phyloP scores from a whole-genome alignment of 768 basidiomycete genomes.

The Pilatotrama ljubarskyi region DNA sequence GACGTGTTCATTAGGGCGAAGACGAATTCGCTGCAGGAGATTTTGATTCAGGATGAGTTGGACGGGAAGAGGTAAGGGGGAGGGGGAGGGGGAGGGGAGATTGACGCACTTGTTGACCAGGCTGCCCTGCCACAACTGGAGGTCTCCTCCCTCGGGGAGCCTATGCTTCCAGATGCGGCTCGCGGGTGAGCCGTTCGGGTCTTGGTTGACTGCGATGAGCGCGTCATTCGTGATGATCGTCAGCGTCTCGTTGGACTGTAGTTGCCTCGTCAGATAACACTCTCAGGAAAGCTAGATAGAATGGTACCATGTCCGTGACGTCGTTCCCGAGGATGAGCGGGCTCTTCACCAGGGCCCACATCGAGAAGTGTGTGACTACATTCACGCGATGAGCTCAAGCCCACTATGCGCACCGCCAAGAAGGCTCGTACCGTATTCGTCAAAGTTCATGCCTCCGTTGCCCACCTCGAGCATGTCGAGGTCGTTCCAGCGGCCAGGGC shows the following conservation, averaged over 20 bases:
- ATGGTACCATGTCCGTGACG: constrained; percentile 36
- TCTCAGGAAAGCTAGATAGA: not conserved
- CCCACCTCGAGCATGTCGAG: constrained; percentile 42
- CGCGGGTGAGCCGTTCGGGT: constrained; percentile 33
- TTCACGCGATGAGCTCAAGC: too few relatives aligned
- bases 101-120: constrained; percentile 35
- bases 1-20: constrained; percentile 39
- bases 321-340: constrained; percentile 45
- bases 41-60: not conserved
- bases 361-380: constrained; percentile 41
- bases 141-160: constrained; percentile 28
- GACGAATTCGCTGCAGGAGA: constrained; percentile 28
- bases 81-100: not conserved
- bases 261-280: not conserved
- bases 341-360: constrained; percentile 45
- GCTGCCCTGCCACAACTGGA: constrained; percentile 37
- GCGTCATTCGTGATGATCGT: constrained; percentile 41
- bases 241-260: constrained; percentile 36
- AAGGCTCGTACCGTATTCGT: constrained; percentile 38
- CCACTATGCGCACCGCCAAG: not conserved
- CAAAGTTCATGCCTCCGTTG: constrained; percentile 40
- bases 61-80: not conserved
- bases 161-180: constrained; percentile 36
- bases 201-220: constrained; percentile 38
- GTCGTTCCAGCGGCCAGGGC: constrained; percentile 38